A percentile compares a stretch with the other conserved stretches of the same genome.
Evolutionary conservation across 2,329 filamentous ascomycete species (phyloP).

Genomic region (Pseudogymnoascus sp.): DNA sequence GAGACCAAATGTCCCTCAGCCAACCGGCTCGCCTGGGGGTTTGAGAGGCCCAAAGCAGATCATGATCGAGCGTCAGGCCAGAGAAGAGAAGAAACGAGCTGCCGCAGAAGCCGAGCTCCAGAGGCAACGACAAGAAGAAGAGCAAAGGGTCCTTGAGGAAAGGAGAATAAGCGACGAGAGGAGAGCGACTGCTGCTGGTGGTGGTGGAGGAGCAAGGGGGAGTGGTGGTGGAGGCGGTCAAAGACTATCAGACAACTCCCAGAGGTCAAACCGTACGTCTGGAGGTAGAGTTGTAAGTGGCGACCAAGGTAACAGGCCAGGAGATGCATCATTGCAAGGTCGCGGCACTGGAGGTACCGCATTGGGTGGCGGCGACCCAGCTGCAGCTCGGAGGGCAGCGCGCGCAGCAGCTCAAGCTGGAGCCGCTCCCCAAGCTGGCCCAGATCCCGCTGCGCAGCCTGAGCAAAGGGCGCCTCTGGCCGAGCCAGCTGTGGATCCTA

Average conservation of each 20-base stretch:
- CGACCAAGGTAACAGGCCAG: slow-evolving; percentile 12
- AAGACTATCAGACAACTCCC: slow-evolving; percentile 27
- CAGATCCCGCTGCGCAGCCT: neutral
- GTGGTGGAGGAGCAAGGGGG: slow-evolving; percentile 25
- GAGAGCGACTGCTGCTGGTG: slow-evolving; percentile 49
- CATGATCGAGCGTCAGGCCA: slow-evolving; percentile 76
- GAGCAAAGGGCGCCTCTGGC: slow-evolving; percentile 4
- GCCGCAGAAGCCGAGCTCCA: slow-evolving; percentile 42
- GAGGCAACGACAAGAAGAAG: slow-evolving; percentile 45
- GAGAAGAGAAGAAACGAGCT: slow-evolving; percentile 60
- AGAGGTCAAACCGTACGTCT: slow-evolving; percentile 24
- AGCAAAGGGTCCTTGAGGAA: slow-evolving; percentile 48
- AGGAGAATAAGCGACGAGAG: slow-evolving; percentile 49
- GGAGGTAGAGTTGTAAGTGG: slow-evolving; percentile 18
- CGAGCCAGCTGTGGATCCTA: neutral
- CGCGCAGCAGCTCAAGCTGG: neutral
- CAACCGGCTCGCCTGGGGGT: slow-evolving; percentile 45
- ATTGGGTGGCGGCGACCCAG: slow-evolving; percentile 21
- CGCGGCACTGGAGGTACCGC: slow-evolving; percentile 22
- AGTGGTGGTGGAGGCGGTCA: slow-evolving; percentile 19
- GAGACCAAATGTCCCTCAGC: slow-evolving; percentile 39
- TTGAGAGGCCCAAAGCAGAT: slow-evolving; percentile 83
- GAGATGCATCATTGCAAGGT: slow-evolving; percentile 22
- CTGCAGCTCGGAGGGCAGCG: neutral
- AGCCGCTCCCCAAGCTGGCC: neutral